A percentile compares a stretch with the other conserved stretches of the same genome.
phyloP scores from a whole-genome alignment of 2,329 filamentous ascomycete species.

The Colletotrichum tropicicola region DNA sequence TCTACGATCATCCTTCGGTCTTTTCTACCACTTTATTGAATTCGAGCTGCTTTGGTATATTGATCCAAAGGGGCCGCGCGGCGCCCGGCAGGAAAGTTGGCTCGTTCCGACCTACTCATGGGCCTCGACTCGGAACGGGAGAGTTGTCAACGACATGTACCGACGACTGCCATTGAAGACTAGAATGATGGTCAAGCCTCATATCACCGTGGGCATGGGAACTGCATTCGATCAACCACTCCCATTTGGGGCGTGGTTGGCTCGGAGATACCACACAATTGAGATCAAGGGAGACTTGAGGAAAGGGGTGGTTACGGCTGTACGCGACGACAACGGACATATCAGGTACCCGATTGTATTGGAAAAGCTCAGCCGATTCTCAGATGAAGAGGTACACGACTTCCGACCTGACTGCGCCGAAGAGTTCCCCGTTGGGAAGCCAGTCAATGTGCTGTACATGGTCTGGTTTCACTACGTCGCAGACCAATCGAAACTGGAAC shows the following conservation, averaged over 20 bases:
- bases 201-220: neutral
- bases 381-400: neutral
- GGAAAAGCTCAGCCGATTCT: neutral
- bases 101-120: no score
- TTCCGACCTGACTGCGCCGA: neutral
- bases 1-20: no score
- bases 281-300: neutral
- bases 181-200: neutral
- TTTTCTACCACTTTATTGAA: no score
- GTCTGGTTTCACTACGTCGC: conserved; percentile 3
- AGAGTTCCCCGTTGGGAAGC: neutral
- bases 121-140: no score
- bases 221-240: conserved; percentile 3
- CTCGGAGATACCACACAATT: neutral
- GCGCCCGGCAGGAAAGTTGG: no score
- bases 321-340: neutral
- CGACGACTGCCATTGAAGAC: no score
- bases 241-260: neutral
- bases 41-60: no score
- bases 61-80: no score
- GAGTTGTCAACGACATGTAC: no score
- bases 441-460: neutral
- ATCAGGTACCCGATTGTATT: neutral
- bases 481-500: neutral
- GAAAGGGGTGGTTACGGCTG: neutral